phyloP scores from a whole-genome alignment of 768 basidiomycete species.

The Tylopilus sp. region DNA sequence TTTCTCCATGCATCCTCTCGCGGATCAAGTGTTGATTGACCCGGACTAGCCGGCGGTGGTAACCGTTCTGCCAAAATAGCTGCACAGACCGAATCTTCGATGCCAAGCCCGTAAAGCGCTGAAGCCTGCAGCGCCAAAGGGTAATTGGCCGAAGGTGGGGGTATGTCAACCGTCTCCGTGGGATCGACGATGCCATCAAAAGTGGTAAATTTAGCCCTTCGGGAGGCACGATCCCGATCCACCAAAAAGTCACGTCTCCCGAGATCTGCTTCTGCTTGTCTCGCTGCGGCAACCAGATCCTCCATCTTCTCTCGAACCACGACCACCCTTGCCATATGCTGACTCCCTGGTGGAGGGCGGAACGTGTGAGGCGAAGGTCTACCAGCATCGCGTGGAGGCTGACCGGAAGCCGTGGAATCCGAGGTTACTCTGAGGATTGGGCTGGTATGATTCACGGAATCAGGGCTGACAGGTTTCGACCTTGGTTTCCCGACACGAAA shows the following conservation, averaged over 20 bases:
- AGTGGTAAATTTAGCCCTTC: constrained; percentile 35
- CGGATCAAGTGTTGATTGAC: constrained; percentile 49
- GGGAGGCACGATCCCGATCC: constrained; percentile 43
- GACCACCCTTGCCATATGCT: constrained; percentile 61
- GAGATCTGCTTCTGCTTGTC: constrained; percentile 72
- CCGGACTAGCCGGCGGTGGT: constrained; percentile 65
- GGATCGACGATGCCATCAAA: constrained; percentile 72
- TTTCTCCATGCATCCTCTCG: constrained; percentile 72
- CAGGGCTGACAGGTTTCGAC: constrained; percentile 59
- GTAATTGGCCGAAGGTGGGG: constrained; percentile 63
- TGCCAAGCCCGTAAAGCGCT: constrained; percentile 66
- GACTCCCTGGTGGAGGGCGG: constrained; percentile 31
- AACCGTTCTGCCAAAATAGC: constrained; percentile 70
- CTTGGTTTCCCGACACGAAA: constrained; percentile 68
- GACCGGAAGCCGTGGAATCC: constrained; percentile 52
- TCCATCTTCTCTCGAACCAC: constrained; percentile 82
- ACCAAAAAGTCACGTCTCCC: constrained; percentile 49
- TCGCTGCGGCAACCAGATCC: constrained; percentile 65
- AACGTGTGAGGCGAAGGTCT: constrained; percentile 37
- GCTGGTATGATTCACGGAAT: constrained; percentile 32
- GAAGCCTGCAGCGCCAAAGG: constrained; percentile 76
- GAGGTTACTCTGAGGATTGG: constrained; percentile 64
- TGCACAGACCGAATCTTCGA: constrained; percentile 72
- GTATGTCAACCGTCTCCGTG: constrained; percentile 79
- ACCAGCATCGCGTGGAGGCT: constrained; percentile 36